Evolutionary conservation across 164 flowering plant genomes (phyloP).

Genomic region (Piper betle): DNA sequence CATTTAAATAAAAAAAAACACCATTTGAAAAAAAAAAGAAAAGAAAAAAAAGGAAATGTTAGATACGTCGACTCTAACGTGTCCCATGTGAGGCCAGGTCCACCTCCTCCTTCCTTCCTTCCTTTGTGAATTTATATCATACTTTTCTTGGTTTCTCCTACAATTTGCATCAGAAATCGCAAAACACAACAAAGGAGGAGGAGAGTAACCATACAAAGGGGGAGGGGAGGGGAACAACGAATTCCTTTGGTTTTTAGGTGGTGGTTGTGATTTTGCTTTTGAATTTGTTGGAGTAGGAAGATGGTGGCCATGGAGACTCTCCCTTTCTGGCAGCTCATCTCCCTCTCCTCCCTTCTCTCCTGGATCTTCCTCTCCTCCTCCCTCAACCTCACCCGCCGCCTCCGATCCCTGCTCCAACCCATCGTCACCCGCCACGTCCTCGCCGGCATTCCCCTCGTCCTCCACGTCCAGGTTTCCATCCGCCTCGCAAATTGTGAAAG

Average conservation of each 20-base stretch:
- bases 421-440: conserved; percentile 51
- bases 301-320: conserved; percentile 37
- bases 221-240: background rate
- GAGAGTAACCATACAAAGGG: too few relatives aligned
- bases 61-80: background rate
- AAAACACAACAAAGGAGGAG: background rate
- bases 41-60: too few relatives aligned
- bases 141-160: too few relatives aligned
- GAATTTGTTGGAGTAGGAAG: background rate
- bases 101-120: too few relatives aligned
- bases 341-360: conserved; percentile 30
- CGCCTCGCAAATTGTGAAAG: background rate
- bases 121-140: too few relatives aligned
- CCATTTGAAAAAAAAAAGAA: too few relatives aligned
- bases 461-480: conserved; percentile 64
- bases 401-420: conserved; percentile 71
- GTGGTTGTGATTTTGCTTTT: background rate
- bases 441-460: conserved; percentile 36
- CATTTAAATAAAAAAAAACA: too few relatives aligned
- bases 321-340: conserved; percentile 47
- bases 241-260: too few relatives aligned
- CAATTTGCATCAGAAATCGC: background rate
- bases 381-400: conserved; percentile 44
- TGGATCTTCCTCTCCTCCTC: conserved; percentile 61
- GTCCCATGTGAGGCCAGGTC: background rate